Conservation (phyloP, 2,329 filamentous ascomycete species). For the Trichoderma polysporum region DNA sequence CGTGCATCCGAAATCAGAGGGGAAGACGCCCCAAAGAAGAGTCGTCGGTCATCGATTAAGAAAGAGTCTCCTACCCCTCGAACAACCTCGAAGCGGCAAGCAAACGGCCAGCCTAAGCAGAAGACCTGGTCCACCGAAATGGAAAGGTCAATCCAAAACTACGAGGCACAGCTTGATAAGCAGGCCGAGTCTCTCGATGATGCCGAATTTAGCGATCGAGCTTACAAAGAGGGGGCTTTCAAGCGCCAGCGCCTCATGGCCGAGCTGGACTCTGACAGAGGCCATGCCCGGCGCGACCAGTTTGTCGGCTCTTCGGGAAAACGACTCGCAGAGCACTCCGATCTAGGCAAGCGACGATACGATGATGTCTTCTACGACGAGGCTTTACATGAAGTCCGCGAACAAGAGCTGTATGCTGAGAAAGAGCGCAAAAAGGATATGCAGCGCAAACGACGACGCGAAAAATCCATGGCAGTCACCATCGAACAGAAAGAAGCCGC, state of each 20-base stretch:
- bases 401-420: conserved; percentile 86
- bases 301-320: conserved; percentile 57
- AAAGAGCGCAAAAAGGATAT: conserved; percentile 99
- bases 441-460: conserved; percentile 92
- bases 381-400: conserved; percentile 82
- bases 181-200: conserved; percentile 48
- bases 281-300: conserved; percentile 61
- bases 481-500: conserved; percentile 87
- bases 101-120: conserved; percentile 57
- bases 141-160: conserved; percentile 42
- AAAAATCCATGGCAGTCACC: conserved; percentile 92
- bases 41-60: conserved; percentile 52
- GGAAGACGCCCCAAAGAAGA: conserved; percentile 48
- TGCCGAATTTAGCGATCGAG: conserved; percentile 43
- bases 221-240: conserved; percentile 55
- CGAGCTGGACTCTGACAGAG: conserved; percentile 60
- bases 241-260: conserved; percentile 71
- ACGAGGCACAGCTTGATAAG: conserved; percentile 44
- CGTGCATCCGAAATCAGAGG: conserved; percentile 53
- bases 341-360: conserved; percentile 72
- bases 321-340: conserved; percentile 67
- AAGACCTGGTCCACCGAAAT: conserved; percentile 58
- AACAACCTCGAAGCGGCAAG: conserved; percentile 56
- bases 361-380: conserved; percentile 74
- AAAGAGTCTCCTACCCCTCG: conserved; percentile 49